Percentiles rank a stretch among this genome's conserved stretches.
phyloP scores from a whole-genome alignment of 2,329 filamentous ascomycete genomes.

The Fusarium sp. region DNA sequence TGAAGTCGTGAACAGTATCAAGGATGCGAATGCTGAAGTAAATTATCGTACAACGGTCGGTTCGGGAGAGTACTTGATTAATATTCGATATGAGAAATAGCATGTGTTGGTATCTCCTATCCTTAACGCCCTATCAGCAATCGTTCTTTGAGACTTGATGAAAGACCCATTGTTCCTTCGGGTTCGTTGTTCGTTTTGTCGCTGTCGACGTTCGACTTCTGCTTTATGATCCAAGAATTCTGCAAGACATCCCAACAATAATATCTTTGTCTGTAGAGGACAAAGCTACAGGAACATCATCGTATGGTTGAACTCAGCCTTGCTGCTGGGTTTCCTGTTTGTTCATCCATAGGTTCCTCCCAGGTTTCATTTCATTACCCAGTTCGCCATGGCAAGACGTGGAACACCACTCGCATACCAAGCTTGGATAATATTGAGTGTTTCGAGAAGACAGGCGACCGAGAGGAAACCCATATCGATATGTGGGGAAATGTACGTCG shows the following conservation, averaged over 20 bases:
- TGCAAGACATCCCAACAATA: neutral
- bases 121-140: neutral
- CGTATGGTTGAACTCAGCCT: neutral
- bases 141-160: neutral
- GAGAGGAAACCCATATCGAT: neutral
- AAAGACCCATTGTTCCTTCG: slow-evolving; percentile 6
- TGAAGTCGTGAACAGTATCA: neutral
- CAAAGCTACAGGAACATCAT: neutral
- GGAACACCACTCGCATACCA: neutral
- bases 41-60: neutral
- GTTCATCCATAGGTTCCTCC: neutral
- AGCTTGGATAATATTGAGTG: neutral
- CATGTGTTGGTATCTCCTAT: slow-evolving; percentile 1
- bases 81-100: neutral
- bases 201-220: neutral
- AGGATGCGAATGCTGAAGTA: neutral
- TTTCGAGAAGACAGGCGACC: neutral
- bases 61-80: neutral
- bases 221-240: neutral
- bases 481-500: neutral
- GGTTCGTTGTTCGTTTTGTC: neutral
- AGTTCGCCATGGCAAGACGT: neutral
- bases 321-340: neutral
- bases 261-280: slow-evolving; percentile 1
- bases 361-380: neutral